Evolutionary conservation across 2,329 filamentous ascomycete genomes (phyloP), one percentile per base, ranked within the genome.

Genomic region (Cladosporium colombiae): DNA sequence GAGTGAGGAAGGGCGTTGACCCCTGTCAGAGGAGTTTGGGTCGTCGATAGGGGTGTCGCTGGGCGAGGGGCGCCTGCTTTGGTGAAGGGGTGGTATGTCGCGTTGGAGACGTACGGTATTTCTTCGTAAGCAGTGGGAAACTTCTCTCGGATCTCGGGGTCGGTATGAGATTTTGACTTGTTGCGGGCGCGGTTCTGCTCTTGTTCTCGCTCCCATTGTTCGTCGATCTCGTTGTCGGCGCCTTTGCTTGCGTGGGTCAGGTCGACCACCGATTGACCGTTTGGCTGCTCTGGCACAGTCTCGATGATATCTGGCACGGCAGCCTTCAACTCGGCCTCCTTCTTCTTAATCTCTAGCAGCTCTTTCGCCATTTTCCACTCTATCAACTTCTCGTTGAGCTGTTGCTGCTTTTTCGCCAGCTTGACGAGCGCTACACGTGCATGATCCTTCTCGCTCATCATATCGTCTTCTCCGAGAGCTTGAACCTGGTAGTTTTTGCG

Each of bases 201-300:
- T 31, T 56, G 64, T 31, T 53, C 46, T 29, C 58, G 40, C 23
- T 65, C 37, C 46, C 57, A 49, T 33, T 62, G 57, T 23, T 55
- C 31, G 23, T 25, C 29, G 25, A 65, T 40, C 10, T 33, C 27
- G n/a, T 49, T 23, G 13, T 33, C 37, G n/a, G 49, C 25, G 50
- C 7, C 23, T 8, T 27, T 29, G 16, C n/a, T 5, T 14, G 56
- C 13, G 5, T 27, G 14, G 33, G n/a, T 25, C 18, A 25, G 21
- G 10, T 59, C 33, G 35, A 59, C 29, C 3, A 21, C 8, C 2
- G 35, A 35, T n/a, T 46, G 40, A 14, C 25, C 8, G 10, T 57
- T 7, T 3, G 55, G 21, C 27, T 44, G 21, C 10, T 58, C 31
- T 21, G 61, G 35, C 50, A 35, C 23, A 16, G 27, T 14, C 13